Percentiles rank a stretch among this genome's conserved stretches.
Evolutionary conservation across 2,329 filamentous ascomycete species (phyloP).

Genomic region (Sclerotinia sclerotiorum): DNA sequence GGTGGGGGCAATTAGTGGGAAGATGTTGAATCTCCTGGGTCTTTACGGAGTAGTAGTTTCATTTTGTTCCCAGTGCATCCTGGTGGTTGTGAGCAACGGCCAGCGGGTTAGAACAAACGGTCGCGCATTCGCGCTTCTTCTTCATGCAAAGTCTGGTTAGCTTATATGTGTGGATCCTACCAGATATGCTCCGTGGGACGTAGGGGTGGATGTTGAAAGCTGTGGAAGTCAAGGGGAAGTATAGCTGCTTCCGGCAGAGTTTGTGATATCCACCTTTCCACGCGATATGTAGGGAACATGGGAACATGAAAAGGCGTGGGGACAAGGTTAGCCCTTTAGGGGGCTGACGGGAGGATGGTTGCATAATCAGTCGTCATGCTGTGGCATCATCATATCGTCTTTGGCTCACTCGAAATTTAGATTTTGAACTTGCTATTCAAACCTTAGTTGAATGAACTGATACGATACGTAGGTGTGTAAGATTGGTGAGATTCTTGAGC

Average conservation of each 20-base stretch:
- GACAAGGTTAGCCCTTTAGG: slow-evolving; percentile 18
- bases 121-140: not conserved
- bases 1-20: slow-evolving; percentile 8
- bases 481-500: slow-evolving; percentile 6
- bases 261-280: slow-evolving; percentile 22
- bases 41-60: slow-evolving; percentile 1
- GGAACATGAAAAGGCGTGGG: slow-evolving; percentile 16
- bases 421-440: not conserved
- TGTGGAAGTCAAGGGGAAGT: slow-evolving; percentile 21
- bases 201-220: slow-evolving; percentile 7
- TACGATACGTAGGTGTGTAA: not conserved
- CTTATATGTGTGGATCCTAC: not conserved
- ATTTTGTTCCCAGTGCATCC: slow-evolving; percentile 11
- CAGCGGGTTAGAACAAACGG: slow-evolving; percentile 19
- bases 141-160: not conserved
- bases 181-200: slow-evolving; percentile 12
- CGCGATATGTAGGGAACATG: slow-evolving; percentile 21
- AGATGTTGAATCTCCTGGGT: not conserved
- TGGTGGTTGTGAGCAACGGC: slow-evolving; percentile 13
- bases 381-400: not conserved
- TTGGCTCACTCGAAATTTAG: not conserved
- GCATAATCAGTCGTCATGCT: slow-evolving; percentile 16
- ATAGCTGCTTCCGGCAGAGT: slow-evolving; percentile 20
- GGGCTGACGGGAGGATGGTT: slow-evolving; percentile 20
- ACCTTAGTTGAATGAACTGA: not conserved